Evolutionary conservation across 164 flowering plant species (phyloP).

Genomic region (Warburgia ugandensis): DNA sequence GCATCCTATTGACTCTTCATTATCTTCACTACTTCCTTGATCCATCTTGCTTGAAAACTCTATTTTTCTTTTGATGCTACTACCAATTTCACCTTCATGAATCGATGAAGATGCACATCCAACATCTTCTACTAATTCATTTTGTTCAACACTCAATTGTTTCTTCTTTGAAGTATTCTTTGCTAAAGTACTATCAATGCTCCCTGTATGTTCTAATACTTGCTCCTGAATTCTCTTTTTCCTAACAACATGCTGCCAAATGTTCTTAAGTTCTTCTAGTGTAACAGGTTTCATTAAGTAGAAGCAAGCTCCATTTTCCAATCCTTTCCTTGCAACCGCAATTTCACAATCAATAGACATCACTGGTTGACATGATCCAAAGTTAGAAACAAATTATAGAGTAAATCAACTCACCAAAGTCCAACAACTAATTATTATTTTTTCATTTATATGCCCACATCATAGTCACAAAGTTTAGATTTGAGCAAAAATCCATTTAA

Average conservation of each 20-base stretch:
- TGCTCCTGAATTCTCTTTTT: slow-evolving; percentile 66
- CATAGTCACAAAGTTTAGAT: too few relatives aligned
- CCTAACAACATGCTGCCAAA: too few relatives aligned
- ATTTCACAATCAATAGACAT: slow-evolving; percentile 96
- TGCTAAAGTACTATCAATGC: too few relatives aligned
- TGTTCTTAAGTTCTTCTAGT: slow-evolving; percentile 83
- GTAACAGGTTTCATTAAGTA: slow-evolving; percentile 88
- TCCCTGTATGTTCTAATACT: slow-evolving; percentile 36
- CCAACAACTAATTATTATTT: too few relatives aligned
- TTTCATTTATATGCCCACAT: too few relatives aligned
- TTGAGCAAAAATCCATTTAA: too few relatives aligned
- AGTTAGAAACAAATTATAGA: too few relatives aligned
- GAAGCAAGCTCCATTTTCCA: slow-evolving; percentile 93
- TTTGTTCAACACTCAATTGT: too few relatives aligned
- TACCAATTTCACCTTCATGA: too few relatives aligned
- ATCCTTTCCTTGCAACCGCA: slow-evolving; percentile 85
- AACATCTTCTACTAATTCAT: too few relatives aligned
- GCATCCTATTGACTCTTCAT: not conserved
- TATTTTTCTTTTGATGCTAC: not conserved
- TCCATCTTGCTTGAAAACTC: not conserved
- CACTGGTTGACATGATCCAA: too few relatives aligned
- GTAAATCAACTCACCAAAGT: too few relatives aligned
- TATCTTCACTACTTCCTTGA: not conserved
- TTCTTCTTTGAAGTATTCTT: not conserved
- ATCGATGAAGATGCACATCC: not conserved